Base-by-base conservation (phyloP, 495 filamentous ascomycete genomes). In the Xylaria scruposa region DNA sequence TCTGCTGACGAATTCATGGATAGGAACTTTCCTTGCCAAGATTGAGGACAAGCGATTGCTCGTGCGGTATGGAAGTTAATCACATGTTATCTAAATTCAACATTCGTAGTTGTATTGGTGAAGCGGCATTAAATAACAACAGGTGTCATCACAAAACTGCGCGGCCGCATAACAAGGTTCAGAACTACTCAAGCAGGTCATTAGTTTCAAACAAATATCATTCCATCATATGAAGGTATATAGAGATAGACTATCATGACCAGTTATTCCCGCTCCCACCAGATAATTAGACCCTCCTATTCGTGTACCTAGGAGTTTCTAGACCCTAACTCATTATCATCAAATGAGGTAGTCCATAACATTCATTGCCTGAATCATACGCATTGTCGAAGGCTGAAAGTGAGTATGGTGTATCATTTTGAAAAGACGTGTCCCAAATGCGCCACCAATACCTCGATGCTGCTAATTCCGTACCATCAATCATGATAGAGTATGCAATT, bases 321-420 rank as follows among this genome's bases (percentile, higher is more conserved):
- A 67, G 63, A 40, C 31, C 19, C 31, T 2, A 53, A 38, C 63
- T 47, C 63, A 67, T 67, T 9, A 47, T 33, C 42, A 47, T 33
- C 24, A 21, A 33, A 31, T 17, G 61, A 64, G 42, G 12, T n/a
- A 6, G 46, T 53, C 31, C 42, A 49, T 64, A 67, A 67, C 29
- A n/a, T 53, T 38, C 31, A 67, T 67, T 31, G 47, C 46, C n/a
- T 67, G 46, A 67, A 3, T 64, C 61, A 64, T 64, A 64, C 36
- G 26, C 61, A 12, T 49, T 42, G 42, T 29, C n/a, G 59, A 38
- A n/a, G 31, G 15, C 36, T 26, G 7, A 8, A n/a, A n/a, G 36
- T 2, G 29, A 3, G 19, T n/a, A 61, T n/a, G 33, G 36, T 24
- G 31, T 36, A 15, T 38, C 33, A 33, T 60, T 38, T 15, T 38